Base-by-base conservation (phyloP, 345 rosid species). In the Populus deltoides region DNA sequence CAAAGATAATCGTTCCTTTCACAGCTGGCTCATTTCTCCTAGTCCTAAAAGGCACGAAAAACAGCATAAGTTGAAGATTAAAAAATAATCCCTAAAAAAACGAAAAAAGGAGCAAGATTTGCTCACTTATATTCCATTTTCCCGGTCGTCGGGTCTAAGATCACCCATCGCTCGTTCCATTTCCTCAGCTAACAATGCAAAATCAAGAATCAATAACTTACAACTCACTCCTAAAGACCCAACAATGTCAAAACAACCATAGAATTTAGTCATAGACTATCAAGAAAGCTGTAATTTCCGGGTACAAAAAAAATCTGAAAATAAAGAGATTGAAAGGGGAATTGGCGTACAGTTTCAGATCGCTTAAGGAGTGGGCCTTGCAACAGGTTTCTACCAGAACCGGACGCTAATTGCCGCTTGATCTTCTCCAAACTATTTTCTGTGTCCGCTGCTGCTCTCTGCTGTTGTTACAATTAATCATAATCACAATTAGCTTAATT, bases 311-410 rank as follows among this genome's bases (percentile, higher is more conserved):
- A 43, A 43, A 10, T 11, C 0, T 20, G 67, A 33, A 35, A 36
- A 45, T 18, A 25, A 53, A 49, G 45, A 17, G 24, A 20, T 59
- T 59, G 31, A 70, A 77, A 43, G 18, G 59, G 38, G 8, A 55
- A 66, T 39, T 57, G 79, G 25, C 81, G 41, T 83, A 92, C 99
- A 51, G 99, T 97, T 87, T 97, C 99, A 67, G 98, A 97, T 84
- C 99, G 97, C 90, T 97, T 97, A 76, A 88, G 94, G 79, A 97
- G 97, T 3, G 99, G 99, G 62, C 99, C 99, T 80, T 97, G 98
- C 71, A 97, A 83, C 86, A 94, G 85, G 73, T 87, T 91, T 72
- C 97, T 83, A 66, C 97, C 96, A 62, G 99, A 94, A 84, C 97
- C 97, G 12, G 98, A 90, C 39, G 98, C 96, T 66, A 97, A 75